Percentiles rank a stretch among this genome's conserved stretches.
These are phyloP conservation scores for Dipteronia dyeriana DNA, from an alignment of 345 rosid species.

Conservation along the genomic window DNA sequence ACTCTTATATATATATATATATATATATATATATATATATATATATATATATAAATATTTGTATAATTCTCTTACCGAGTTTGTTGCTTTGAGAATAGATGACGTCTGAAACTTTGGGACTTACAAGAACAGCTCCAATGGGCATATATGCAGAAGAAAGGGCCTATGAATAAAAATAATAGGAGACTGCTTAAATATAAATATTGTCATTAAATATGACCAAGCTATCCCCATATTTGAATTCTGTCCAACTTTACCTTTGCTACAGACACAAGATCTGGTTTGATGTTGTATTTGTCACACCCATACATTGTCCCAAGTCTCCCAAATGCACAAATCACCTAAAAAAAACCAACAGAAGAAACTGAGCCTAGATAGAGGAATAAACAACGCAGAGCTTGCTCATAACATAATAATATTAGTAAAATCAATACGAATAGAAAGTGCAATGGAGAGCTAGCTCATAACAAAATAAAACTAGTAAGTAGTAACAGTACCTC, in stretches of 20 bases:
- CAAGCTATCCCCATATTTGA: not conserved
- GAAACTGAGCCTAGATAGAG: conserved; percentile 2
- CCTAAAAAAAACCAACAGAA: conserved; percentile 46
- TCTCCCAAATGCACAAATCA: conserved; percentile 97
- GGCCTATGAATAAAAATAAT: conserved; percentile 50
- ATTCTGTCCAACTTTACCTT: conserved; percentile 54
- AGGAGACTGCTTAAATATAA: conserved; percentile 13
- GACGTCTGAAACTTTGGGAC: conserved; percentile 85
- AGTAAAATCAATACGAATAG: not conserved
- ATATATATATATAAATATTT: not conserved
- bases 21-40: not conserved
- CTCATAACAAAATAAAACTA: not conserved
- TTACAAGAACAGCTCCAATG: conserved; percentile 85
- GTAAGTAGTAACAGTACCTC: conserved; percentile 51
- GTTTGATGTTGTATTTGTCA: conserved; percentile 88
- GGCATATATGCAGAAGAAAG: conserved; percentile 95
- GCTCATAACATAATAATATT: not conserved
- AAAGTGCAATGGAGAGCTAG: conserved; percentile 2
- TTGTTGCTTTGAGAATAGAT: conserved; percentile 90
- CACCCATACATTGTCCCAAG: conserved; percentile 95
- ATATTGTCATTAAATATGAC: not conserved
- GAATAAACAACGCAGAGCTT: conserved; percentile 7
- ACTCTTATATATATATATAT: not conserved
- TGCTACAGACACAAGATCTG: conserved; percentile 85
- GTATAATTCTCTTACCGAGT: conserved; percentile 58